Conservation (phyloP, 2,329 filamentous ascomycete species). For the Xylariaceae sp. region DNA sequence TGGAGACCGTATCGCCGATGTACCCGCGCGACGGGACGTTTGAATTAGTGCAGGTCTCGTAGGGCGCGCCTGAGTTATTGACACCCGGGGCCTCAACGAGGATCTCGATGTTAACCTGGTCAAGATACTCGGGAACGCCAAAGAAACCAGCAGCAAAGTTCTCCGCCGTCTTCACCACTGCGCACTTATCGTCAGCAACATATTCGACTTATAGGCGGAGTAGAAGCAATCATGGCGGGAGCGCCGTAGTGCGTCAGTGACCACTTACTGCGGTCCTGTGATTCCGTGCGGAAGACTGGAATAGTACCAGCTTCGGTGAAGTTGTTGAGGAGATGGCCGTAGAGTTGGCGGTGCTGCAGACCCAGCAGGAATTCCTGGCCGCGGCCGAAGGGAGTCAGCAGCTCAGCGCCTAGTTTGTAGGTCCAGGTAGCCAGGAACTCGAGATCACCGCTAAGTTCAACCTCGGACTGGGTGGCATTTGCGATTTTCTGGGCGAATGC, state of each 20-base stretch:
- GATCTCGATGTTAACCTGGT: conserved; percentile 35
- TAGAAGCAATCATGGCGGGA: not conserved
- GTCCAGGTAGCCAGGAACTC: conserved; percentile 32
- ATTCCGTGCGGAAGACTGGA: conserved; percentile 34
- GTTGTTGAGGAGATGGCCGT: conserved; percentile 41
- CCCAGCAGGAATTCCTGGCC: conserved; percentile 39
- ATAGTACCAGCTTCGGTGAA: conserved; percentile 37
- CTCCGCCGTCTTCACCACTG: conserved; percentile 34
- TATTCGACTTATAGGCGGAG: not conserved
- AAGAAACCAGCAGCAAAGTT: conserved; percentile 36
- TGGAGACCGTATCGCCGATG: conserved; percentile 27
- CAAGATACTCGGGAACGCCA: conserved; percentile 33
- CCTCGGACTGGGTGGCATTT: conserved; percentile 34
- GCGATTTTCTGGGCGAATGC: conserved; percentile 33
- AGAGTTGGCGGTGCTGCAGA: conserved; percentile 40
- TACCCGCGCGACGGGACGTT: conserved; percentile 22
- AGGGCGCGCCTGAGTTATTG: conserved; percentile 33
- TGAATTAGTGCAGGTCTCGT: conserved; percentile 30
- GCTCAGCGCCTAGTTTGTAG: not conserved
- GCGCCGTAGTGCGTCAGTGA: too few relatives aligned
- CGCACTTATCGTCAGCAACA: conserved; percentile 11
- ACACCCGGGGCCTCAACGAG: conserved; percentile 31
- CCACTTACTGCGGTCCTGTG: conserved; percentile 27
- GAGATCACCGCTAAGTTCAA: conserved; percentile 32
- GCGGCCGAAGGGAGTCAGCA: conserved; percentile 35